Conservation (phyloP, 2,329 filamentous ascomycete genomes). For the Nothophoma quercina region DNA sequence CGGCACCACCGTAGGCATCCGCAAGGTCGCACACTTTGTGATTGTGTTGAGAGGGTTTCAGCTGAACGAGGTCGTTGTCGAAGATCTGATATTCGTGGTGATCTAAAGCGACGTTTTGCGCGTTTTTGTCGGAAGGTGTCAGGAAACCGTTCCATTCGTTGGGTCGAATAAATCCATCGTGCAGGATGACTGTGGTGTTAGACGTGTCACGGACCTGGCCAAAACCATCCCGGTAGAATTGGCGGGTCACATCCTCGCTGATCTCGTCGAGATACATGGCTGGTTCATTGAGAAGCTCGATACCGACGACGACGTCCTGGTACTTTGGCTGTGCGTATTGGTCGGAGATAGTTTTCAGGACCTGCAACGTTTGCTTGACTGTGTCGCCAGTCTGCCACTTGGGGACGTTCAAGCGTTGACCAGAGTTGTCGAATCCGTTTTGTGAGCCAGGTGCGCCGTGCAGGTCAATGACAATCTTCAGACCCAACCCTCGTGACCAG, state of each 20-base stretch:
- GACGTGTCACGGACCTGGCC: slow-evolving; percentile 55
- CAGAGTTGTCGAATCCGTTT: slow-evolving; percentile 70
- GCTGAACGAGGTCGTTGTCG: slow-evolving; percentile 58
- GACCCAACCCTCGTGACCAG: slow-evolving; percentile 61
- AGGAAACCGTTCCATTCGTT: slow-evolving; percentile 69
- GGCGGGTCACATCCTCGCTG: slow-evolving; percentile 55
- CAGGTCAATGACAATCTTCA: slow-evolving; percentile 67
- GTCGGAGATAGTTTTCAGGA: slow-evolving; percentile 64
- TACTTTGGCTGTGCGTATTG: slow-evolving; percentile 64
- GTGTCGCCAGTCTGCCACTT: slow-evolving; percentile 59
- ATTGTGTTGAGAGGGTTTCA: slow-evolving; percentile 62
- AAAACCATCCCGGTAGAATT: slow-evolving; percentile 65
- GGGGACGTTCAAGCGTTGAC: slow-evolving; percentile 55
- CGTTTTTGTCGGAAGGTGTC: slow-evolving; percentile 57
- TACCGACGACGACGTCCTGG: slow-evolving; percentile 66
- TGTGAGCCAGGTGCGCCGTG: slow-evolving; percentile 65
- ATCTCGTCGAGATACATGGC: slow-evolving; percentile 54
- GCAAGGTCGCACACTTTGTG: slow-evolving; percentile 64
- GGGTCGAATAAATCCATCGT: slow-evolving; percentile 64
- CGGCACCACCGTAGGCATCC: slow-evolving; percentile 57
- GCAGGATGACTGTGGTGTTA: slow-evolving; percentile 62
- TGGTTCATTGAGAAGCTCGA: slow-evolving; percentile 67
- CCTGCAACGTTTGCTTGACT: slow-evolving; percentile 60
- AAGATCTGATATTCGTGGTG: slow-evolving; percentile 76
- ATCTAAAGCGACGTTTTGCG: slow-evolving; percentile 67